Evolutionary conservation across 73 alveolate species (phyloP).

Genomic region (Uronychia binucleata): DNA sequence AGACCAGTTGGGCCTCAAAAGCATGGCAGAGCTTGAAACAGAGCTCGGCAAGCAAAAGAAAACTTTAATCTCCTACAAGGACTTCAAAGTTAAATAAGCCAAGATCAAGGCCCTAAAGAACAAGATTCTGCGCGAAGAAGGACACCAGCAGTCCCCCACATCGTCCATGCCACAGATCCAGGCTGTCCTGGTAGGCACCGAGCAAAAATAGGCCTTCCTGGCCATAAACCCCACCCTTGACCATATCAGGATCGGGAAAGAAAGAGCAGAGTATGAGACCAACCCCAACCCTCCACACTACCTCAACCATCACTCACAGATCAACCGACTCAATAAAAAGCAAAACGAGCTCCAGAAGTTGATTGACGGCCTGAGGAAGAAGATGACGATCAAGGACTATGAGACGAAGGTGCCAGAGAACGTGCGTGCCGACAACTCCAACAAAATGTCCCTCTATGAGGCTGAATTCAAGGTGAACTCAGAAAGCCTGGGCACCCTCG

Average conservation of each 20-base stretch:
- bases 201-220: background rate
- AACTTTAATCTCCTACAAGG: background rate
- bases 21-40: too few relatives aligned
- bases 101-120: background rate
- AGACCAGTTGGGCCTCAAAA: too few relatives aligned
- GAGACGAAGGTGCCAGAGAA: constrained; percentile 76
- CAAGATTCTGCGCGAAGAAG: background rate
- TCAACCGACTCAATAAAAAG: constrained; percentile 73
- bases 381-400: constrained; percentile 67
- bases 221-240: background rate
- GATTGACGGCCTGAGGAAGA: constrained; percentile 71
- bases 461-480: constrained; percentile 60
- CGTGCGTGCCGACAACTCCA: constrained; percentile 64
- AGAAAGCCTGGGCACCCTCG: constrained; percentile 53
- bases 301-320: too few relatives aligned
- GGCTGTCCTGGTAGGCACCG: background rate
- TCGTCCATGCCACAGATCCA: background rate
- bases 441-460: constrained; percentile 59
- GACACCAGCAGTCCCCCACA: background rate
- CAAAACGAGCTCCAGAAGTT: constrained; percentile 66
- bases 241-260: background rate
- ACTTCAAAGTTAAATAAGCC: background rate
- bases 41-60: too few relatives aligned
- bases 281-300: too few relatives aligned
- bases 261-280: too few relatives aligned